Conservation (phyloP, 1,284 basidiomycete species). For the Malassezia vespertilionis region DNA sequence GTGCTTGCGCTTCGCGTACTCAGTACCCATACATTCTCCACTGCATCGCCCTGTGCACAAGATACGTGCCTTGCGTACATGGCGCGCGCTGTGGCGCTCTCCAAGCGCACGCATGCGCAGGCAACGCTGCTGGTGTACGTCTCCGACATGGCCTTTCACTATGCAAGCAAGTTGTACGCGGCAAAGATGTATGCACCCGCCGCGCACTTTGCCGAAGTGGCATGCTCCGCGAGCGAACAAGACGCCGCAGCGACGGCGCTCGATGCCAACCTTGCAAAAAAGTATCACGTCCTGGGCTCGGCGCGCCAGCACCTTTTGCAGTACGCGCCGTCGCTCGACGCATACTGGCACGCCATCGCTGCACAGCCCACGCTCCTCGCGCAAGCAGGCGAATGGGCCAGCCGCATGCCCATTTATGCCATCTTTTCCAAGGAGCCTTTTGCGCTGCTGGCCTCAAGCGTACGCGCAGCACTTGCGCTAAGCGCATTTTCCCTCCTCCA, state of each 20-base stretch:
- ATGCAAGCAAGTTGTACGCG: constrained; percentile 47
- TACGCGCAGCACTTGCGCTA: constrained; percentile 21
- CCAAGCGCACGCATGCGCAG: neutral
- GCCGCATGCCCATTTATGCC: neutral
- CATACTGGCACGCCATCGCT: neutral
- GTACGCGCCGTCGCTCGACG: neutral
- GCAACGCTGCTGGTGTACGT: constrained; percentile 17
- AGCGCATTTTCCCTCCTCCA: constrained; percentile 22
- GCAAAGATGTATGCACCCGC: constrained; percentile 32
- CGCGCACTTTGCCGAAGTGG: constrained; percentile 23
- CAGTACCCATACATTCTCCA: neutral
- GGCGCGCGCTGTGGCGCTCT: neutral
- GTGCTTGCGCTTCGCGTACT: constrained; percentile 1
- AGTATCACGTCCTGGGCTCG: constrained; percentile 23
- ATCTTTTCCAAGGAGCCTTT: constrained; percentile 11
- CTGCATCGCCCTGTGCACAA: neutral
- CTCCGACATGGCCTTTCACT: constrained; percentile 47
- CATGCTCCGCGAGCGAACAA: neutral
- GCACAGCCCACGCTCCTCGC: neutral
- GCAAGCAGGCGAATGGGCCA: neutral
- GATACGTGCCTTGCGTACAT: neutral
- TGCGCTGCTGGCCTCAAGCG: constrained; percentile 7
- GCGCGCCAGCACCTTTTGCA: constrained; percentile 20
- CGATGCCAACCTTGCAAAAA: constrained; percentile 9
- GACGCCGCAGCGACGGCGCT: neutral